Conservation (phyloP, 768 basidiomycete species). For the Mrakia blollopis region DNA sequence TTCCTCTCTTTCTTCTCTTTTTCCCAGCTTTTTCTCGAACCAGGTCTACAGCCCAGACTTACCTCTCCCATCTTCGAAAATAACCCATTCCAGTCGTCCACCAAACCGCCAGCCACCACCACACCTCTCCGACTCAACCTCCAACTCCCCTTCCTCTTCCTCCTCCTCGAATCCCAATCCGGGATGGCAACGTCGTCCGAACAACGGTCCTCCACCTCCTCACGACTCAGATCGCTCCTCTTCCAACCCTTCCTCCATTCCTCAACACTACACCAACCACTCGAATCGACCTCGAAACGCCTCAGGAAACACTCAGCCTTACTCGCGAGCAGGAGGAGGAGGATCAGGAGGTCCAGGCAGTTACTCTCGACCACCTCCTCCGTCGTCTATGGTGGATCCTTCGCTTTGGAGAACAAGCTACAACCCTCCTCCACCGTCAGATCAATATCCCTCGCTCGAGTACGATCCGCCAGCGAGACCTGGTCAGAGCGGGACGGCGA, state of each 20-base stretch:
- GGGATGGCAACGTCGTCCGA: background rate
- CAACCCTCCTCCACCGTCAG: conserved; percentile 12
- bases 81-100: background rate
- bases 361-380: conserved; percentile 11
- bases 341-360: background rate
- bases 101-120: background rate
- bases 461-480: conserved; percentile 1
- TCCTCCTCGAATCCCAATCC: conserved; percentile 1
- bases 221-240: conserved; percentile 1
- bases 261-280: background rate
- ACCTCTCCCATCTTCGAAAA: background rate
- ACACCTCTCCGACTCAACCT: background rate
- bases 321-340: background rate
- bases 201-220: background rate
- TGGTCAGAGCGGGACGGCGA: background rate
- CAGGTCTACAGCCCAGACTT: background rate
- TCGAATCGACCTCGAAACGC: background rate
- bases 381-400: conserved; percentile 8
- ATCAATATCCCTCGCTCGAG: conserved; percentile 1
- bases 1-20: background rate
- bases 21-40: background rate
- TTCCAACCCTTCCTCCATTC: no score
- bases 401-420: conserved; percentile 4
- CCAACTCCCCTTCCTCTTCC: background rate
- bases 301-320: conserved; percentile 1